A percentile compares a stretch with the other conserved stretches of the same genome.
Evolutionary conservation across 2,329 filamentous ascomycete species (phyloP).

Genomic region (Claviceps arundinis): DNA sequence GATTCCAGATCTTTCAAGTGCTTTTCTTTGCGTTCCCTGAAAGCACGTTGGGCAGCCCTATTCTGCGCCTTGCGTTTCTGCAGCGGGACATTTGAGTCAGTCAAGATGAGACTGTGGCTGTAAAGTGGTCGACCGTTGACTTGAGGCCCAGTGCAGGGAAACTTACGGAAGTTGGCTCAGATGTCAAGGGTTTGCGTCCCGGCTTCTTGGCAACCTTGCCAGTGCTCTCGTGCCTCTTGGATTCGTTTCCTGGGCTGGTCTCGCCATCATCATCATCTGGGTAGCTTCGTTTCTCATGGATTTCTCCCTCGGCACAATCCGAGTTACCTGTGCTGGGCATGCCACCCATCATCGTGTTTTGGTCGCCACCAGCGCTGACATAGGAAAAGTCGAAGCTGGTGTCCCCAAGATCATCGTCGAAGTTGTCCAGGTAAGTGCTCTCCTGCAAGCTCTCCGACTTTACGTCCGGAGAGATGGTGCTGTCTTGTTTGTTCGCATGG

Average conservation of each 20-base stretch:
- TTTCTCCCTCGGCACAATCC: slow-evolving; percentile 42
- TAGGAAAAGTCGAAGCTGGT: slow-evolving; percentile 57
- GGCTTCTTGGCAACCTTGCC: slow-evolving; percentile 91
- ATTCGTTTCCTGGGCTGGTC: slow-evolving; percentile 27
- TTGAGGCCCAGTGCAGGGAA: neutral
- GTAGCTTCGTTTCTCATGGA: slow-evolving; percentile 58
- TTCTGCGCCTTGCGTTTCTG: slow-evolving; percentile 96
- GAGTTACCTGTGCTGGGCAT: slow-evolving; percentile 43
- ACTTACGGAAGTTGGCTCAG: slow-evolving; percentile 89
- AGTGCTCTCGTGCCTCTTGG: slow-evolving; percentile 67
- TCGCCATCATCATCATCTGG: slow-evolving; percentile 58
- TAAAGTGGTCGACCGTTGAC: no score
- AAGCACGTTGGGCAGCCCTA: slow-evolving; percentile 79
- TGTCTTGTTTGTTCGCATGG: slow-evolving; percentile 47
- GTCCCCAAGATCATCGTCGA: slow-evolving; percentile 67
- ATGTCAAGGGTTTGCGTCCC: slow-evolving; percentile 87
- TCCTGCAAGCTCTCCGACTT: slow-evolving; percentile 44
- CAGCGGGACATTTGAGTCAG: slow-evolving; percentile 7
- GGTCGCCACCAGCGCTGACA: slow-evolving; percentile 27
- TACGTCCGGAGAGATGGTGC: slow-evolving; percentile 21
- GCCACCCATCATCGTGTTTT: slow-evolving; percentile 62
- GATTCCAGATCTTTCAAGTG: slow-evolving; percentile 75
- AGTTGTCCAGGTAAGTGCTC: slow-evolving; percentile 67
- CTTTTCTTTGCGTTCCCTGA: slow-evolving; percentile 89
- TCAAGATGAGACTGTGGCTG: neutral